Evolutionary conservation across 495 filamentous ascomycete species (phyloP), one percentile per base, ranked within the genome.

Genomic region (Penicillium longicatenatum): DNA sequence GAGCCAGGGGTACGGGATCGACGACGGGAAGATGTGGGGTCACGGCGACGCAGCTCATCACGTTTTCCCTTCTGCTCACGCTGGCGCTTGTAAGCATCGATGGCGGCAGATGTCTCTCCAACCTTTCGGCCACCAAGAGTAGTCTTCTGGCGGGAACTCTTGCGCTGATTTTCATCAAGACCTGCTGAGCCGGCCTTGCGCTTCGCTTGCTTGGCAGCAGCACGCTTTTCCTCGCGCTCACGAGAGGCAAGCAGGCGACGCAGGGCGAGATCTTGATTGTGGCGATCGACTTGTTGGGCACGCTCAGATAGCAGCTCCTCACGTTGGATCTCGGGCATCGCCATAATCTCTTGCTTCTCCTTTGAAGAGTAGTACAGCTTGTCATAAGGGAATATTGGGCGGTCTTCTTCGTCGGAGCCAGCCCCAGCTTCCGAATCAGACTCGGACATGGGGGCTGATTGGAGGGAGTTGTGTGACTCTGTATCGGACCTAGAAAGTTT

Each of bases 251-350:
- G 79, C 14, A 94, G 81, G 60, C 87, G 89, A 30, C 91, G 89
- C n/a, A 98, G 84, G 57, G 91, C 84, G 14, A 87, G 80, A 64
- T 96, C 89, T 73, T 96, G 93, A 58, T 87, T 82, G 59, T 89
- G 83, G 31, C 87, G 87, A 58, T 93, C 89, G 42, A 89, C 83
- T 68, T 91, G 83, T 53, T 89, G 83, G n/a, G 87, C 87, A 59
- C 95, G 91, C 57, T 93, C 90, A 21, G 92, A 93, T 8, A 99
- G 83, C 49, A 96, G 82, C 66, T 90, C 83, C 71, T 99, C 94
- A 45, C 94, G 89, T 64, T 92, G 84, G 24, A 97, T 85, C 68
- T 97, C 92, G 3, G 92, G 86, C 84, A 97, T 87, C 29, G 83
- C 85, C 81, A 92, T 86, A 52, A 99, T 93, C 26, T 88, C 81